Percentiles rank a stretch among this genome's conserved stretches.
These are phyloP conservation scores for Lactarius hengduanensis DNA, from an alignment of 768 basidiomycete species.

Conservation along the genomic window DNA sequence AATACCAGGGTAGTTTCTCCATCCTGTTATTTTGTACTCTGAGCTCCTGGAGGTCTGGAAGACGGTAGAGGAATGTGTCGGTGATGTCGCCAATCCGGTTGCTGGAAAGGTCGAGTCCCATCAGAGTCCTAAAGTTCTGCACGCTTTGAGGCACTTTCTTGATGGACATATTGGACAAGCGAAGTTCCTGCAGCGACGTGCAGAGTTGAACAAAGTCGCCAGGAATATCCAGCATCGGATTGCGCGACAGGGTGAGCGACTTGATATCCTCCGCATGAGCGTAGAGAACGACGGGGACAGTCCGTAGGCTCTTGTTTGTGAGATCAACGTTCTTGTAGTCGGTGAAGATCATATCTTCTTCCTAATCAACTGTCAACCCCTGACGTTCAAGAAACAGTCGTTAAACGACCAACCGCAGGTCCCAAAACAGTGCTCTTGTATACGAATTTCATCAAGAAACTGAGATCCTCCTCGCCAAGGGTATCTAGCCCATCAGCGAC, in stretches of 20 bases:
- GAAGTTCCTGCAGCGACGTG: constrained; percentile 76
- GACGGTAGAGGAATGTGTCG: constrained; percentile 77
- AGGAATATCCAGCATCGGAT: constrained; percentile 95
- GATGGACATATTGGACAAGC: constrained; percentile 88
- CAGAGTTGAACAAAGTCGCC: constrained; percentile 95
- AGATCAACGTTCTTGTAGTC: constrained; percentile 80
- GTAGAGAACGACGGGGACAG: constrained; percentile 86
- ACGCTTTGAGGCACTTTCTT: constrained; percentile 88
- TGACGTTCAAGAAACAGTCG: constrained; percentile 12
- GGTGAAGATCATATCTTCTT: constrained; percentile 70
- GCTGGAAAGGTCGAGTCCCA: constrained; percentile 83
- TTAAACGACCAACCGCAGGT: constrained; percentile 48
- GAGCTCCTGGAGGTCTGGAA: constrained; percentile 65
- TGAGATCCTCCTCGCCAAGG: constrained; percentile 73
- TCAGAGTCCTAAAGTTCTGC: constrained; percentile 67
- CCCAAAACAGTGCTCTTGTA: constrained; percentile 78
- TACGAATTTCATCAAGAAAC: constrained; percentile 85
- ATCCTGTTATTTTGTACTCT: constrained; percentile 90
- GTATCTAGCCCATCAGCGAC: constrained; percentile 75
- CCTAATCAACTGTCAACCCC: constrained; percentile 42
- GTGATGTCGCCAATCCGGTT: constrained; percentile 90
- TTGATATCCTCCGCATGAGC: constrained; percentile 80
- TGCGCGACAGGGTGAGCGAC: constrained; percentile 84
- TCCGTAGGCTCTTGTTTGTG: constrained; percentile 72
- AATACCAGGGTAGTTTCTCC: constrained; percentile 81